Percentiles rank a stretch among this genome's conserved stretches.
Evolutionary conservation across 371 early-diverging fungal species (phyloP).

Genomic region (Rhizopus microsporus): DNA sequence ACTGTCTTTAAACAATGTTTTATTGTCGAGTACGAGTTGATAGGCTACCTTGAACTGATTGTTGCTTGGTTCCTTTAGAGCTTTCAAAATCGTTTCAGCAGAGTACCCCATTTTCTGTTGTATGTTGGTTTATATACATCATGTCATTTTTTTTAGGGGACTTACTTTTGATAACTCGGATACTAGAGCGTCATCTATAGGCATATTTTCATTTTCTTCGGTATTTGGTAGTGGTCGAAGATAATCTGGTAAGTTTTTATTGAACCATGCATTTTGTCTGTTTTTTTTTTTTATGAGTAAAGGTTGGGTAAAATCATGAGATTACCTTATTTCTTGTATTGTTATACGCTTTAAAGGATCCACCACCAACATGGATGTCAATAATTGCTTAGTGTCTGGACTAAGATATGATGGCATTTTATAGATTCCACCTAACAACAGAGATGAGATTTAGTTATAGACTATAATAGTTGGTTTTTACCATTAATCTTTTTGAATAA

Average conservation of each 20-base stretch:
- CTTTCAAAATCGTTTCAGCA: constrained; percentile 65
- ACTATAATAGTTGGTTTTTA: constrained; percentile 7
- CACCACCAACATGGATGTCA: constrained; percentile 93
- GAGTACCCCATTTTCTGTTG: constrained; percentile 79
- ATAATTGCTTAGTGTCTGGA: constrained; percentile 77
- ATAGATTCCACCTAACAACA: constrained; percentile 78
- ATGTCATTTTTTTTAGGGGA: neutral
- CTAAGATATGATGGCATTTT: constrained; percentile 87
- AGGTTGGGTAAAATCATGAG: neutral
- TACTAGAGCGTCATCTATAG: constrained; percentile 78
- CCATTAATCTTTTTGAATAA: constrained; percentile 93
- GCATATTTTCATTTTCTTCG: constrained; percentile 61
- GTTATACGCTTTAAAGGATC: constrained; percentile 95
- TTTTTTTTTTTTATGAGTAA: neutral
- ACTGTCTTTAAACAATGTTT: constrained; percentile 73
- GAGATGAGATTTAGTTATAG: neutral
- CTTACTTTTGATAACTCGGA: constrained; percentile 70
- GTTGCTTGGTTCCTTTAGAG: constrained; percentile 76
- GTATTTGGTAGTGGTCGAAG: constrained; percentile 74
- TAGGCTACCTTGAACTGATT: constrained; percentile 95
- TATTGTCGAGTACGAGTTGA: constrained; percentile 87
- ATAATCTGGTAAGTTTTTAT: constrained; percentile 86
- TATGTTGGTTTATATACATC: neutral
- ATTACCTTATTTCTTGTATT: constrained; percentile 79
- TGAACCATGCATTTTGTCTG: constrained; percentile 90